Evolutionary conservation across 2,329 filamentous ascomycete genomes (phyloP), one percentile per base, ranked within the genome.

Genomic region (Calonectria leucothoes): DNA sequence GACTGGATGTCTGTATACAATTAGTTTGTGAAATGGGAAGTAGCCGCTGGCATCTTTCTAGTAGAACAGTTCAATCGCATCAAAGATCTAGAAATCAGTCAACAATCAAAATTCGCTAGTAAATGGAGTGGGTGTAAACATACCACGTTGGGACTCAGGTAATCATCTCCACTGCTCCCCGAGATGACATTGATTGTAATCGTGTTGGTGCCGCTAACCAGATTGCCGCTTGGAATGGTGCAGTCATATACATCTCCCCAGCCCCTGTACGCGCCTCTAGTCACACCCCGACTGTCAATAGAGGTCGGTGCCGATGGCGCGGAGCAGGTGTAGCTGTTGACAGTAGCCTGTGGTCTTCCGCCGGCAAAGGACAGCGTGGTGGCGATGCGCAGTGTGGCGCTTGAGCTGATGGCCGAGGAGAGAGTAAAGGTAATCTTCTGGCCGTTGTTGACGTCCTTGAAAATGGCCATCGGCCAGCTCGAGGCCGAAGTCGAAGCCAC

Each of bases 371-470:
- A 67, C 15, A 67, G 49, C 25, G 65, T 67, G 20, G 65, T 67
- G 29, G 65, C 65, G 20, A 67, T 67, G 17, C 65, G 49, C 25
- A 67, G 37, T 2, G 65, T 67, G 25, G 65, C 65, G 17, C 12
- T 57, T 3, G 65, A 67, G 35, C 65, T 67, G 17, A 67, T 25
- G 4, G 65, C 65, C 3, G 65, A 67, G 5, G 65, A 67, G 20
- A 67, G 37, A 42, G 65, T 35, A 20, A 67, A 67, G 0, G 65
- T 27, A 14, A 67, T 67, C 35, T 67, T 67, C 35, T 67, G 65
- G 0, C 42, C 65, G 65, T 67, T 67, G 20, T 67, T 67, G 49
- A 67, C 65, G 11, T 67, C 65, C 49, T 67, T 67, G 65, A 67
- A 67, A 4, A 67, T 67, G 12, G 65, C 65, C 65, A 67, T 67